Conservation (phyloP, 2,329 filamentous ascomycete species). For the Beauveria sp. region DNA sequence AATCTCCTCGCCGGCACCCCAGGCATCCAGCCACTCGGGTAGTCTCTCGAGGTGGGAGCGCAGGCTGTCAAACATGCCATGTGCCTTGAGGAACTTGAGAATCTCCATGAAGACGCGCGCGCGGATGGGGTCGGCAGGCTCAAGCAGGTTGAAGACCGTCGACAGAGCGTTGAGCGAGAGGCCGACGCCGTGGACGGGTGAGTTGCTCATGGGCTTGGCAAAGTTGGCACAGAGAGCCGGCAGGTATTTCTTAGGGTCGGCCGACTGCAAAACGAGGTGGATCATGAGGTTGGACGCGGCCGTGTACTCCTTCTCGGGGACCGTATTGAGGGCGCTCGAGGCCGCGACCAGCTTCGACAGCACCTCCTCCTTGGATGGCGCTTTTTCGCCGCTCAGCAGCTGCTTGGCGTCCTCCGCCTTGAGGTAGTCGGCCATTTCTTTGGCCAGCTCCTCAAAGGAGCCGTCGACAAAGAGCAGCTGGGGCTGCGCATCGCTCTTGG, state of each 20-base stretch:
- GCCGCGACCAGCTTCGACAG: constrained; percentile 84
- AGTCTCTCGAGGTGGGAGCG: constrained; percentile 77
- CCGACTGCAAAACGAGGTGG: constrained; percentile 81
- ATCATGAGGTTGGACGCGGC: constrained; percentile 95
- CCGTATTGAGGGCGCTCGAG: constrained; percentile 68
- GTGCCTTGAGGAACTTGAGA: constrained; percentile 69
- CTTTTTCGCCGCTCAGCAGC: constrained; percentile 57
- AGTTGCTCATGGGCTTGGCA: constrained; percentile 75
- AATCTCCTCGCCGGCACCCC: constrained; percentile 77
- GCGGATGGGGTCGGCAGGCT: constrained; percentile 66
- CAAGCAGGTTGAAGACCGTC: constrained; percentile 93
- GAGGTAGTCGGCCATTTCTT: constrained; percentile 92
- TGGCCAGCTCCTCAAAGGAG: constrained; percentile 82
- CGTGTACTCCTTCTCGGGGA: constrained; percentile 94
- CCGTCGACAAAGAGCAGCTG: constrained; percentile 78
- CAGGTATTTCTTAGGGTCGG: constrained; percentile 78
- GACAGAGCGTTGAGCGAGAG: constrained; percentile 86
- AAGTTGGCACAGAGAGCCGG: constrained; percentile 85
- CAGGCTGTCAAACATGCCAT: constrained; percentile 74
- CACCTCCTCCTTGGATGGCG: constrained; percentile 63
- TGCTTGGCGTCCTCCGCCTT: constrained; percentile 73
- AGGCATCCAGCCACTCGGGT: constrained; percentile 71
- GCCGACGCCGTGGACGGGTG: constrained; percentile 74
- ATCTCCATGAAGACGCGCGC: constrained; percentile 90
- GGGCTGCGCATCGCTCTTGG: constrained; percentile 40